Evolutionary conservation across 1,284 basidiomycete species (phyloP), one percentile per base, ranked within the genome.

Genomic region (Cystobasidiaceae sp.): DNA sequence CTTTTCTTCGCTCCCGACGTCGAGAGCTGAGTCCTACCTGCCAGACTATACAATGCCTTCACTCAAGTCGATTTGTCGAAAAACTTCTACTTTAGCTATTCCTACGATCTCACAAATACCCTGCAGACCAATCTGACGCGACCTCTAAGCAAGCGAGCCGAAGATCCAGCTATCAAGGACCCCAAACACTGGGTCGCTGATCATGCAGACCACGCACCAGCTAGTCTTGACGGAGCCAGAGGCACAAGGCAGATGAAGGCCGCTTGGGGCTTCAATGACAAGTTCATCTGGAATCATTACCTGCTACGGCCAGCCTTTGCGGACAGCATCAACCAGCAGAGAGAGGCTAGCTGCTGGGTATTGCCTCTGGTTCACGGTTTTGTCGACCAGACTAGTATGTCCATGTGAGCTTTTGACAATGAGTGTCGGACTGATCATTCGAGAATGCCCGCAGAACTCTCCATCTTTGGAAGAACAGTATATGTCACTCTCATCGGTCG

Each of bases 1-100:
- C 19, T 34, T n/a, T 2, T n/a, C 2, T 50, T 60, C 57, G 4
- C 59, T 28, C 1, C n/a, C 46, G 1, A 37, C 56, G 7, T 23
- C 41, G 23, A 32, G 50, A 45, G 69, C 13, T 61, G 58, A 27
- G 66, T 67, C 50, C 72, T 75, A 32, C 74, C 75, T 43, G 64
- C 61, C 48, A 79, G 82, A 32, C 76, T 93, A 39, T 85, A 96
- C 77, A 88, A 86, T 68, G 85, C 89, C n/a, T 99, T 98, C 80
- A 93, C 92, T 75, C 91, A 94, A 76, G 93, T 98, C 3, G 96
- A 99, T 73, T 84, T 98, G 80, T 89, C 89, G 51, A 97, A 98
- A 80, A 97, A 98, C 78, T 98, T 98, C 76, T 99, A 98, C 79
- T 98, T 98, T 77, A 93, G 93, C 70, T 92, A 96, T 76, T 93